Conservation (phyloP, 257 asterid species). For the Solanum dulcamara region DNA sequence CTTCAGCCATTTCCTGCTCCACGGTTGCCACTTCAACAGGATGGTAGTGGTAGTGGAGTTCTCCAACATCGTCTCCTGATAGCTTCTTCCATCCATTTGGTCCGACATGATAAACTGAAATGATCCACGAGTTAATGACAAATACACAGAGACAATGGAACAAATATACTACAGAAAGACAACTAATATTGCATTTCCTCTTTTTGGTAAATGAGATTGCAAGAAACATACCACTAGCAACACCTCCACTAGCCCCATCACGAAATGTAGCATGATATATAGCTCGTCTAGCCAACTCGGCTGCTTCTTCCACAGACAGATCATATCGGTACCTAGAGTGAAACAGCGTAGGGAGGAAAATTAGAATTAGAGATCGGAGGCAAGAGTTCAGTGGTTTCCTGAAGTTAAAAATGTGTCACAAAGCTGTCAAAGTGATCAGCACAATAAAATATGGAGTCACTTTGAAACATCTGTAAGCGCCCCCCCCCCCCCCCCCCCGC, state of each 20-base stretch:
- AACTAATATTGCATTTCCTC: not conserved
- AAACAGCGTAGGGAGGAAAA: not conserved
- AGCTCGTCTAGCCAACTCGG: slow-evolving; percentile 71
- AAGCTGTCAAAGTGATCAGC: not conserved
- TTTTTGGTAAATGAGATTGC: not conserved
- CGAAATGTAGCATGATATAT: slow-evolving; percentile 87
- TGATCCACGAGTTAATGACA: not conserved
- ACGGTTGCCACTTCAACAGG: slow-evolving; percentile 57
- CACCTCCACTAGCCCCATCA: slow-evolving; percentile 89
- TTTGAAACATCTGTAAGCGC: not conserved
- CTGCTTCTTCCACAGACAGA: slow-evolving; percentile 74
- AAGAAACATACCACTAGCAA: slow-evolving; percentile 50
- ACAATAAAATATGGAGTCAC: not conserved
- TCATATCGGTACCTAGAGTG: slow-evolving; percentile 41
- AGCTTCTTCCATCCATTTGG: slow-evolving; percentile 84
- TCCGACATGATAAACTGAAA: slow-evolving; percentile 71
- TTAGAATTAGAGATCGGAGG: not conserved
- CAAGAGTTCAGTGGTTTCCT: not conserved
- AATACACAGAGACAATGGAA: not conserved
- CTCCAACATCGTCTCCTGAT: slow-evolving; percentile 87
- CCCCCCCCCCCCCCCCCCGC: not conserved
- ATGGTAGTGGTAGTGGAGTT: slow-evolving; percentile 60
- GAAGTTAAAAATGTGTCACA: not conserved
- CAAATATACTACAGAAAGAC: not conserved
- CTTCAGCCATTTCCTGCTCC: slow-evolving; percentile 80